phyloP scores from a whole-genome alignment of 768 basidiomycete genomes.

The Lactarius sp. region DNA sequence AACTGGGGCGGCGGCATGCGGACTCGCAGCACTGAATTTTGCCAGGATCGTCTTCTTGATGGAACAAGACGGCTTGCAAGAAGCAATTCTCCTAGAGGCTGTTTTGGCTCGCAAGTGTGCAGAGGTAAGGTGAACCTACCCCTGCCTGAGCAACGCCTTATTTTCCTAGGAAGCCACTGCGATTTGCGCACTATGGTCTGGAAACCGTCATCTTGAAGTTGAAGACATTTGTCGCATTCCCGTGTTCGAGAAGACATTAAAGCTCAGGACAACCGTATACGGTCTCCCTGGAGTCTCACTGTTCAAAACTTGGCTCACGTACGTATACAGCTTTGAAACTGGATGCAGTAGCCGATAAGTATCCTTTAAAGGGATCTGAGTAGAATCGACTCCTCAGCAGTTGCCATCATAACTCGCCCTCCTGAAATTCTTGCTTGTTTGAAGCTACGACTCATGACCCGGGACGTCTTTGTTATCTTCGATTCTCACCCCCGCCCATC shows the following conservation, averaged over 20 bases:
- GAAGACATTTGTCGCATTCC: conserved; percentile 49
- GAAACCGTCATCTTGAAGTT: conserved; percentile 49
- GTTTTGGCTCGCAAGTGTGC: conserved; percentile 34
- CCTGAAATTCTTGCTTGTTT: conserved; percentile 63
- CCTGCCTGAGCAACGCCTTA: not conserved
- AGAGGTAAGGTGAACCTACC: conserved; percentile 33
- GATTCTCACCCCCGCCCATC: conserved; percentile 60
- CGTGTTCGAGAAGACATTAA: conserved; percentile 42
- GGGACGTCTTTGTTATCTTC: conserved; percentile 52
- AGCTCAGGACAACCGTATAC: conserved; percentile 35
- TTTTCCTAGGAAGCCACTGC: conserved; percentile 46
- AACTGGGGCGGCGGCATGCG: conserved; percentile 53
- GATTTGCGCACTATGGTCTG: conserved; percentile 55
- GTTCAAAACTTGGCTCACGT: conserved; percentile 37
- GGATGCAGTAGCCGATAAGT: not conserved
- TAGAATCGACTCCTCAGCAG: conserved; percentile 31
- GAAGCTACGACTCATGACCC: conserved; percentile 28
- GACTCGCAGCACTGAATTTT: conserved; percentile 63
- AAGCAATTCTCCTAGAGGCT: conserved; percentile 32
- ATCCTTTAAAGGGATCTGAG: conserved; percentile 28
- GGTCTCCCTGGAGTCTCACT: conserved; percentile 35
- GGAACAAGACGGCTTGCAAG: conserved; percentile 32
- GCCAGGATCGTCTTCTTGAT: conserved; percentile 45
- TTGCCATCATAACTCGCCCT: conserved; percentile 59
- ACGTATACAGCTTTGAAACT: not conserved